These are phyloP conservation scores for Sisymbrium altissimum DNA, from an alignment of 345 rosid species.

Conservation along the genomic window DNA sequence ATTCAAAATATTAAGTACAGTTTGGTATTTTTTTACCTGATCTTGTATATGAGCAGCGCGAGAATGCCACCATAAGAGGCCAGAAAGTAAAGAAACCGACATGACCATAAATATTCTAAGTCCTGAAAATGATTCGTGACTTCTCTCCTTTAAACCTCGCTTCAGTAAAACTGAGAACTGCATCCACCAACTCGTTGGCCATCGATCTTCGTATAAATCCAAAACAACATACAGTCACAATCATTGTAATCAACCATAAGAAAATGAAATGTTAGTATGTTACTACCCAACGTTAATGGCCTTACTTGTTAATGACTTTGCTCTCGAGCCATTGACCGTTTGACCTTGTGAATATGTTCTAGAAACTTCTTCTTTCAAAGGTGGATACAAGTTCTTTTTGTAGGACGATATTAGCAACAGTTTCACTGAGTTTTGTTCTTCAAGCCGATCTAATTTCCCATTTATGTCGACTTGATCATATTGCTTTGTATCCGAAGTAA, in stretches of 20 bases:
- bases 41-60: slow-evolving; percentile 67
- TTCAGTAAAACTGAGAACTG: slow-evolving; percentile 65
- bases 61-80: slow-evolving; percentile 90
- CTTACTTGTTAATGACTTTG: slow-evolving; percentile 39
- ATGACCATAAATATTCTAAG: slow-evolving; percentile 75
- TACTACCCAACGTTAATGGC: background rate
- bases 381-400: slow-evolving; percentile 52
- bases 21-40: slow-evolving; percentile 51
- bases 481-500: slow-evolving; percentile 52
- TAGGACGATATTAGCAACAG: slow-evolving; percentile 56
- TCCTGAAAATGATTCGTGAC: slow-evolving; percentile 82
- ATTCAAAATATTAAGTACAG: background rate
- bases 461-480: slow-evolving; percentile 52
- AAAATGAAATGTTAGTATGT: background rate
- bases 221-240: slow-evolving; percentile 16
- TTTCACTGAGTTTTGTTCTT: slow-evolving; percentile 65
- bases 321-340: slow-evolving; percentile 23
- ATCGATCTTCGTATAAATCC: slow-evolving; percentile 38
- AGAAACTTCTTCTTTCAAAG: slow-evolving; percentile 51
- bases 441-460: slow-evolving; percentile 48
- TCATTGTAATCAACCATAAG: background rate
- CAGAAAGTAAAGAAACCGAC: slow-evolving; percentile 81
- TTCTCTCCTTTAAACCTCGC: slow-evolving; percentile 78
- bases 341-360: slow-evolving; percentile 34
- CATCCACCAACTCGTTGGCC: slow-evolving; percentile 86